Percentiles rank a stretch among this genome's conserved stretches.
Conservation (phyloP, 768 basidiomycete species). For the Pholiota conissans region DNA sequence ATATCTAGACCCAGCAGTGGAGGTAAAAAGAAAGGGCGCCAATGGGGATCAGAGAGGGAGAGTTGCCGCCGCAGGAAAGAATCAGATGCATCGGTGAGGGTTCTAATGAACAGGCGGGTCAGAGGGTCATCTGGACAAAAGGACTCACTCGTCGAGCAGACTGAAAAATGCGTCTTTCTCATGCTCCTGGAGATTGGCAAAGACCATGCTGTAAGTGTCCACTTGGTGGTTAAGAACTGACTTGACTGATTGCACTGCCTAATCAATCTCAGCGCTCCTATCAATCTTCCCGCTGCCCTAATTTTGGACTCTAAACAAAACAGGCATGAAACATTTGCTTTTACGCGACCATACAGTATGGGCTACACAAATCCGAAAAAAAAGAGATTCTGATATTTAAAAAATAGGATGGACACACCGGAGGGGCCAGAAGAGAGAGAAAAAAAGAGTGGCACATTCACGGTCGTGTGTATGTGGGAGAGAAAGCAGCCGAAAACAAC, state of each 20-base stretch:
- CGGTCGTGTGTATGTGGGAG: conserved; percentile 1
- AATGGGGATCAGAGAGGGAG: conserved; percentile 15
- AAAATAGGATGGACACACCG: conserved; percentile 12
- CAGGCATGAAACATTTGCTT: conserved; percentile 1
- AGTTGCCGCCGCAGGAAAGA: conserved; percentile 7
- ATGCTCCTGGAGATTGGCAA: conserved; percentile 59
- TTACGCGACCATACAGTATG: conserved; percentile 19
- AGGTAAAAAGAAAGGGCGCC: not conserved
- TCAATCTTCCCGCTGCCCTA: conserved; percentile 3
- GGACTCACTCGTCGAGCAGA: conserved; percentile 73
- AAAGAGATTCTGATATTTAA: conserved; percentile 9
- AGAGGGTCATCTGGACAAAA: conserved; percentile 9
- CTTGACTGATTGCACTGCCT: conserved; percentile 9
- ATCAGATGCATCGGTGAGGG: not conserved
- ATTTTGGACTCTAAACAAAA: conserved; percentile 8
- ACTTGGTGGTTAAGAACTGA: conserved; percentile 13
- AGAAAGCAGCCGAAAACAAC: conserved; percentile 5
- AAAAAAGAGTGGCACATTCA: conserved; percentile 7
- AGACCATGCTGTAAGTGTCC: conserved; percentile 54
- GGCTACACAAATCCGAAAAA: conserved; percentile 17
- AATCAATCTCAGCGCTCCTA: conserved; percentile 5
- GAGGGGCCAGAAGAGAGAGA: conserved; percentile 4
- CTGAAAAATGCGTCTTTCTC: conserved; percentile 85
- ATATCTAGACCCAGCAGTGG: conserved; percentile 46
- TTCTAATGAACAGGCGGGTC: conserved; percentile 1